Conservation (phyloP, 768 basidiomycete genomes). For the Boletus pseudopeckii region DNA sequence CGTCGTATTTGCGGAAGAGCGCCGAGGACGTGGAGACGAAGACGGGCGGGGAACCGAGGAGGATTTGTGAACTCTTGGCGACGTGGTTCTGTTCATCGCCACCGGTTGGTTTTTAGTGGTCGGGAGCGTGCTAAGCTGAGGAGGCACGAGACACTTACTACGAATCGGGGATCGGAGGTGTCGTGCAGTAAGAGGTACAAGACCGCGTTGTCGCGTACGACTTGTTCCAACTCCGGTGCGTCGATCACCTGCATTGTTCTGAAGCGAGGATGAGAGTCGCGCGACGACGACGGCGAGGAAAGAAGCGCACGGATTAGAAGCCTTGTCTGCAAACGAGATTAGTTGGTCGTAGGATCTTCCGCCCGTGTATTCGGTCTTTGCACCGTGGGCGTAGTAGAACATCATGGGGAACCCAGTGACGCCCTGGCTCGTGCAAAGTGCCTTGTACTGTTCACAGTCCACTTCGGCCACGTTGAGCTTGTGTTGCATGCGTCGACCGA, state of each 20-base stretch:
- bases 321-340: slow-evolving; percentile 71
- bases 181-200: slow-evolving; percentile 52
- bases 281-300: slow-evolving; percentile 9
- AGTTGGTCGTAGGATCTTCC: slow-evolving; percentile 70
- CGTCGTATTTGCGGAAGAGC: slow-evolving; percentile 33
- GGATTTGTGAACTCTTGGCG: slow-evolving; percentile 50
- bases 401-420: slow-evolving; percentile 85
- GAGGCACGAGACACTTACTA: slow-evolving; percentile 26
- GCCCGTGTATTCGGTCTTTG: slow-evolving; percentile 72
- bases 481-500: slow-evolving; percentile 67
- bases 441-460: slow-evolving; percentile 76
- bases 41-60: slow-evolving; percentile 48
- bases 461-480: slow-evolving; percentile 81
- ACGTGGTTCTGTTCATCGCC: slow-evolving; percentile 42
- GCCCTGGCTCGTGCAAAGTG: slow-evolving; percentile 61
- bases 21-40: slow-evolving; percentile 37
- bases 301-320: slow-evolving; percentile 58
- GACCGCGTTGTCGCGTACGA: slow-evolving; percentile 14
- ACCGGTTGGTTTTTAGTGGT: not conserved
- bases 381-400: slow-evolving; percentile 58
- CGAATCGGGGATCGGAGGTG: slow-evolving; percentile 26
- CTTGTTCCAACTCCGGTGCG: slow-evolving; percentile 1
- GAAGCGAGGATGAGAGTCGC: not conserved
- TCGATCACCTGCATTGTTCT: slow-evolving; percentile 25
- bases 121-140: too few relatives aligned